phyloP scores from a whole-genome alignment of 208 protist genomes.

The Crithidia bombi region DNA sequence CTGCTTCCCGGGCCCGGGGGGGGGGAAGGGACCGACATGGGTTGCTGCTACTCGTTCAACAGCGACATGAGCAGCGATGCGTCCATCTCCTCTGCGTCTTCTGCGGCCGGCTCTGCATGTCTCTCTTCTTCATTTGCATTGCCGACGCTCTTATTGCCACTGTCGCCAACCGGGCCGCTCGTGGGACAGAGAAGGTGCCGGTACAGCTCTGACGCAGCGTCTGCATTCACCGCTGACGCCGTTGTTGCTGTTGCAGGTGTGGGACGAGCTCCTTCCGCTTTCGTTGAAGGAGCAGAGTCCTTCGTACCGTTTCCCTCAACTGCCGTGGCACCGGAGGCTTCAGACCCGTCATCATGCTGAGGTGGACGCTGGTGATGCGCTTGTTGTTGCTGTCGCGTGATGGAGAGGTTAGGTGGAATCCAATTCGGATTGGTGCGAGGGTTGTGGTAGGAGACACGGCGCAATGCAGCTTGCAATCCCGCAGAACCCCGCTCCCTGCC shows the following conservation, averaged over 20 bases:
- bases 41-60: slow-evolving; percentile 2
- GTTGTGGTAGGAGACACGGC: slow-evolving; percentile 83
- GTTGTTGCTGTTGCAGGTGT: not conserved
- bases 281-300: no score
- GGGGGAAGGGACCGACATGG: not conserved
- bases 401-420: slow-evolving; percentile 62
- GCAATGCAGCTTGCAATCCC: slow-evolving; percentile 48
- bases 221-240: slow-evolving; percentile 10
- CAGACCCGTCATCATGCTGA: no score
- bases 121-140: not conserved
- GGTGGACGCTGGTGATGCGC: no score
- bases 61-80: slow-evolving; percentile 32
- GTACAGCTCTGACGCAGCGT: slow-evolving; percentile 30
- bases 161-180: not conserved
- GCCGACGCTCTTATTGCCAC: not conserved
- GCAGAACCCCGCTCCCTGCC: not conserved
- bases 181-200: slow-evolving; percentile 9
- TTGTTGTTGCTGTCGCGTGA: slow-evolving; percentile 23
- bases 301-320: no score
- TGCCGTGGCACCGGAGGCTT: no score
- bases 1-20: no score
- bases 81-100: slow-evolving; percentile 28
- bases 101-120: not conserved
- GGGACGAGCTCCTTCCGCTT: no score
- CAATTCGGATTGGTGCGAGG: slow-evolving; percentile 74